phyloP scores from a whole-genome alignment of 169 alveolate species.

The Plasmodium fragile region DNA sequence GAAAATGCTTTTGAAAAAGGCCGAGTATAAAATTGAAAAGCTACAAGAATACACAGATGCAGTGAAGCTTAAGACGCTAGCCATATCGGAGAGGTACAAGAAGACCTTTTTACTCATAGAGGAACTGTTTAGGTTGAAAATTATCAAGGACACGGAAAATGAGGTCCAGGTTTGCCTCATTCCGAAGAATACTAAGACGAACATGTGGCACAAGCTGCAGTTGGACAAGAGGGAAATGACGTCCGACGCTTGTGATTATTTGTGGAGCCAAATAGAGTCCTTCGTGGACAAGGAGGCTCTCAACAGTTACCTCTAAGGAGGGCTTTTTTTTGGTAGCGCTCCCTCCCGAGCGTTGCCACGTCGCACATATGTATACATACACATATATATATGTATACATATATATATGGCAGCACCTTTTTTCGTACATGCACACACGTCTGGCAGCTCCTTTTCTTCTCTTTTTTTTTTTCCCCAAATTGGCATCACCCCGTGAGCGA shows the following conservation, averaged over 20 bases:
- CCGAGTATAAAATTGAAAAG: slow-evolving; percentile 49
- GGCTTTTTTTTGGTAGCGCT: neutral
- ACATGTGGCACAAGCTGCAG: slow-evolving; percentile 71
- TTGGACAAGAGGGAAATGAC: slow-evolving; percentile 65
- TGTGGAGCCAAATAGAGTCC: slow-evolving; percentile 72
- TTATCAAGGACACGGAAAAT: slow-evolving; percentile 57
- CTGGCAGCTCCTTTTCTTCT: too few relatives aligned
- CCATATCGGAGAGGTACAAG: slow-evolving; percentile 43
- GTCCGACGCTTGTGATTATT: slow-evolving; percentile 49
- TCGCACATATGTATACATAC: neutral
- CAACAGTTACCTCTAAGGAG: slow-evolving; percentile 10
- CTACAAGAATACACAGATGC: slow-evolving; percentile 67
- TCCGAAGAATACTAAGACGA: slow-evolving; percentile 57
- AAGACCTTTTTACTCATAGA: slow-evolving; percentile 44
- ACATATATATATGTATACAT: too few relatives aligned
- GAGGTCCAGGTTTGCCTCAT: slow-evolving; percentile 53
- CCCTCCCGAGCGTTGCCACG: neutral
- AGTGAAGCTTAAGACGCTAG: slow-evolving; percentile 34
- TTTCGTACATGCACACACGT: neutral
- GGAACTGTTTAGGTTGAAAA: slow-evolving; percentile 44
- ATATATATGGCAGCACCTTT: neutral
- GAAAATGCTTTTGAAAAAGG: slow-evolving; percentile 54
- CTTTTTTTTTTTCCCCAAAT: neutral
- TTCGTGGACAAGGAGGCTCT: slow-evolving; percentile 55
- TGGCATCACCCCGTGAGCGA: neutral